Percentiles rank a stretch among this genome's conserved stretches.
Conservation (phyloP, 176 grass and related monocot genomes). For the Alloteropsis semialata region DNA sequence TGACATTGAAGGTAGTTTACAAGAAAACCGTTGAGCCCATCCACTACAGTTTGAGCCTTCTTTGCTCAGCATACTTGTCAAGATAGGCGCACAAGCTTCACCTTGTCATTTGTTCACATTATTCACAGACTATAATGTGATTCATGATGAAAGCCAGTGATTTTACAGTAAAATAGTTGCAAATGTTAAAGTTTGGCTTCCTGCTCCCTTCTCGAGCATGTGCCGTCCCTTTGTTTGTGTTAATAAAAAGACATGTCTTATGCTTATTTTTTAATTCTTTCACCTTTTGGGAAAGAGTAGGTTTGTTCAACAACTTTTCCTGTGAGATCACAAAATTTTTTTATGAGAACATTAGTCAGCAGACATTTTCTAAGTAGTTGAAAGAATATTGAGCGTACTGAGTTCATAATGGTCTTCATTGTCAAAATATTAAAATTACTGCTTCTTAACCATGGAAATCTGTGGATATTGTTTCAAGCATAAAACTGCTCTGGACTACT, state of each 20-base stretch:
- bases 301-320: not conserved
- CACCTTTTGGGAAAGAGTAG: not conserved
- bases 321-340: not conserved
- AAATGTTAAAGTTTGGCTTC: not conserved
- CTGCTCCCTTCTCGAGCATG: not conserved
- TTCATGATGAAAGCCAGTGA: not conserved
- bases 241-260: not conserved
- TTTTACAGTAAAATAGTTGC: conserved; percentile 10
- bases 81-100: not conserved
- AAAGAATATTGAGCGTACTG: not conserved
- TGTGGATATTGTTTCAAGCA: not conserved
- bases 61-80: not conserved
- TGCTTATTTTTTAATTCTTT: not conserved
- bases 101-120: not conserved
- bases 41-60: not conserved
- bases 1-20: not conserved
- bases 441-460: not conserved
- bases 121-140: not conserved
- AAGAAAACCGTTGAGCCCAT: not conserved
- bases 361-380: not conserved
- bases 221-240: not conserved
- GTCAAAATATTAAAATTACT: not conserved
- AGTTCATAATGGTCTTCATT: not conserved
- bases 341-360: not conserved
- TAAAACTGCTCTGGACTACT: not conserved